phyloP scores from a whole-genome alignment of 805 yeast species.

The Candida ovalis region DNA sequence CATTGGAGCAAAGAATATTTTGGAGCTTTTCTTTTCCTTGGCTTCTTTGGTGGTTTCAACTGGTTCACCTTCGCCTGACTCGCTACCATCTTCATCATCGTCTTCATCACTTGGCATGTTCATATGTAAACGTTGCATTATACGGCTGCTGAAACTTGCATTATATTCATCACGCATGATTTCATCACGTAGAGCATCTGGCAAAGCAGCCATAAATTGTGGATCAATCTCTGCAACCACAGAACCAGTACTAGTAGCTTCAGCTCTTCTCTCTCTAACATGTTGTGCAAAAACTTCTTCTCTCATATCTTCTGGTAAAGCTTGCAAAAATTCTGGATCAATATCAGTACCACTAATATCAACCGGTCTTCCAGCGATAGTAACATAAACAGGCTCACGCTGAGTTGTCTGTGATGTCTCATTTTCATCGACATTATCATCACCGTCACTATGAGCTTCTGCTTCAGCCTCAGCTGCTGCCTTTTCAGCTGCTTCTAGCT shows the following conservation, averaged over 20 bases:
- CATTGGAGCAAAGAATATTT: constrained; percentile 56
- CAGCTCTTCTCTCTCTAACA: constrained; percentile 66
- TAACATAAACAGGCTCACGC: constrained; percentile 55
- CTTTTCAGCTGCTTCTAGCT: constrained; percentile 33
- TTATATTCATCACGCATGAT: constrained; percentile 29
- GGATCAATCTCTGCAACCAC: constrained; percentile 68
- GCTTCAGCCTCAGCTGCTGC: constrained; percentile 21
- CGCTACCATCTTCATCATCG: constrained; percentile 19
- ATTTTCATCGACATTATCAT: constrained; percentile 3
- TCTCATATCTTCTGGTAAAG: constrained; percentile 88
- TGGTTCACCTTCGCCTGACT: constrained; percentile 23
- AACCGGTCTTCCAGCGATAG: constrained; percentile 72
- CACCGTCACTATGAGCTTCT: constrained; percentile 22
- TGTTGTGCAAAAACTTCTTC: constrained; percentile 90
- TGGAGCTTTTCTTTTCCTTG: constrained; percentile 28
- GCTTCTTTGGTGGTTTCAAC: constrained; percentile 6
- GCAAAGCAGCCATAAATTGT: constrained; percentile 76
- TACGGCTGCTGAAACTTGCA: constrained; percentile 14
- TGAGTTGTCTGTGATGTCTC: constrained; percentile 16
- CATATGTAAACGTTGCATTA: constrained; percentile 12
- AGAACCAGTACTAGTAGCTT: constrained; percentile 39
- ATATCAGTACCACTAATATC: constrained; percentile 88
- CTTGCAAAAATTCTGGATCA: constrained; percentile 86
- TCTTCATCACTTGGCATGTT: constrained; percentile 11
- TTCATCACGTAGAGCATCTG: constrained; percentile 38